Evolutionary conservation across 1,284 basidiomycete genomes (phyloP).

Genomic region (Cystobasidium pallidum): DNA sequence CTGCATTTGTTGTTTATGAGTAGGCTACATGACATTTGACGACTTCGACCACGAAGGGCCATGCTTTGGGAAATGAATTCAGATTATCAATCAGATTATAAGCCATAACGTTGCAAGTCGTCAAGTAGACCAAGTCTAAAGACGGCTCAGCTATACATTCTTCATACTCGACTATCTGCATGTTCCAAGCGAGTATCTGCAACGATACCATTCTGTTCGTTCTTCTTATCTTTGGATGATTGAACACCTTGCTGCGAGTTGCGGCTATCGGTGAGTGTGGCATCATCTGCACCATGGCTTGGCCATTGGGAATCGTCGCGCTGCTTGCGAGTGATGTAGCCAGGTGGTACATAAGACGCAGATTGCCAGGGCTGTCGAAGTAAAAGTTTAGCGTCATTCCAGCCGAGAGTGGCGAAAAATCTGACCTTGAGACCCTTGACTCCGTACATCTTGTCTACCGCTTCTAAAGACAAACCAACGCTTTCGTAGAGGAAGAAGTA

Average conservation of each 20-base stretch:
- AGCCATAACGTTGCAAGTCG: too few species aligned
- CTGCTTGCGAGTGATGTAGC: constrained; percentile 16
- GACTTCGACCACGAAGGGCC: too few species aligned
- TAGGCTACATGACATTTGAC: too few species aligned
- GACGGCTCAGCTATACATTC: neutral
- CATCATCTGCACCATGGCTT: constrained; percentile 1
- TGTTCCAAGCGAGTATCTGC: too few species aligned
- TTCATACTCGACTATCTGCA: too few species aligned
- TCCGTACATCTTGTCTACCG: constrained; percentile 29
- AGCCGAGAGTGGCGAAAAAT: neutral
- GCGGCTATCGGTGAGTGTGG: constrained; percentile 5
- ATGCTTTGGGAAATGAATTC: too few species aligned
- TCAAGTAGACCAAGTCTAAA: too few species aligned
- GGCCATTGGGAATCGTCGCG: constrained; percentile 22
- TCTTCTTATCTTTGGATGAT: too few species aligned
- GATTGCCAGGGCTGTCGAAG: constrained; percentile 17
- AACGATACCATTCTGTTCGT: too few species aligned
- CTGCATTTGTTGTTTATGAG: too few species aligned
- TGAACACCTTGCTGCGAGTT: neutral
- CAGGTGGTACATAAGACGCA: neutral
- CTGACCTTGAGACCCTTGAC: constrained; percentile 24
- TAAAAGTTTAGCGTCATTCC: neutral
- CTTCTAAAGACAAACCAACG: constrained; percentile 28
- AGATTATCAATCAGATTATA: too few species aligned
- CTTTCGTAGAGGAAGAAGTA: constrained; percentile 43